Evolutionary conservation across 192 early-diverging fungal genomes (phyloP).

Genomic region (Rhizophagus clarus): DNA sequence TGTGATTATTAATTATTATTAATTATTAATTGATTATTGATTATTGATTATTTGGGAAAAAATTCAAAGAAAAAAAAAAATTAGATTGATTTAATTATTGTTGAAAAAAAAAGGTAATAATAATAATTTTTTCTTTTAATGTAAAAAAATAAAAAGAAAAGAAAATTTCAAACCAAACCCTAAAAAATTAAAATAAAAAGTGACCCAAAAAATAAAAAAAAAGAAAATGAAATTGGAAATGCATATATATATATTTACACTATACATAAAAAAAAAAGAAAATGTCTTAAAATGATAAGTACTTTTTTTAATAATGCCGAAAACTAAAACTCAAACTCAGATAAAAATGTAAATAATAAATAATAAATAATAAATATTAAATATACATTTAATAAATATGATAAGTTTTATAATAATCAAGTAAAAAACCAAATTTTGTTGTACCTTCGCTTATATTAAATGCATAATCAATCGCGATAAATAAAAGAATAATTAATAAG

Average conservation of each 20-base stretch:
- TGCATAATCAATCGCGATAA: neutral
- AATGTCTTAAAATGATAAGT: neutral
- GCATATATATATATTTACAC: conserved; percentile 21
- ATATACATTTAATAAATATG: conserved; percentile 9
- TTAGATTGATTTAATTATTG: too few species aligned
- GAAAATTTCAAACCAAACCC: too few species aligned
- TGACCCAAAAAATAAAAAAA: neutral
- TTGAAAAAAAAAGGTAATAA: too few species aligned
- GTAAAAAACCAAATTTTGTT: neutral
- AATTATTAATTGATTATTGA: too few species aligned
- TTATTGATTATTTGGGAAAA: too few species aligned
- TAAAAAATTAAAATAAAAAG: too few species aligned
- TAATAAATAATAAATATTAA: neutral
- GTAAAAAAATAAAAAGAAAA: too few species aligned
- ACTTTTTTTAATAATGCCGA: neutral
- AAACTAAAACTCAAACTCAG: neutral
- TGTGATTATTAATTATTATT: too few species aligned
- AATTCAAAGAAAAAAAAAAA: too few species aligned
- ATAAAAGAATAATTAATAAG: neutral
- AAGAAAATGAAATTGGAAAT: neutral
- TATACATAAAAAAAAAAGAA: conserved; percentile 16
- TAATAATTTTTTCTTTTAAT: too few species aligned
- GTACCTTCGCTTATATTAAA: neutral
- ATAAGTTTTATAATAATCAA: conserved; percentile 12
- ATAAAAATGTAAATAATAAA: neutral